These are phyloP conservation scores for Datisca glomerata DNA, from an alignment of 306 rosid species.

Conservation along the genomic window DNA sequence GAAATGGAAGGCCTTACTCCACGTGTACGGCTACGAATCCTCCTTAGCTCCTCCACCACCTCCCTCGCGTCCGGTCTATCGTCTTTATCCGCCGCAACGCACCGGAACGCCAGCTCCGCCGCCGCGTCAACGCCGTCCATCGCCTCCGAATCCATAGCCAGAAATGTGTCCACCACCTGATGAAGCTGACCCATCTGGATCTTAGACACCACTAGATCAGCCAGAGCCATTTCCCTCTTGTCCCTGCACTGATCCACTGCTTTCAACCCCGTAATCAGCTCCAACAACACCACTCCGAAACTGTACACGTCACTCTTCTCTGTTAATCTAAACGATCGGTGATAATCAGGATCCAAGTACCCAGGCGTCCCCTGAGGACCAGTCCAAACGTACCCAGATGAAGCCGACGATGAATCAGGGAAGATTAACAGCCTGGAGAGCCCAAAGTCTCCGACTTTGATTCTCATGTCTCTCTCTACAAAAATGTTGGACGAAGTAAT, in stretches of 20 bases:
- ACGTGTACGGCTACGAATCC: constrained; percentile 30
- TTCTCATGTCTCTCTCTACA: constrained; percentile 74
- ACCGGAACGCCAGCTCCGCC: constrained; percentile 87
- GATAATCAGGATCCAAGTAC: constrained; percentile 88
- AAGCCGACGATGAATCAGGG: constrained; percentile 36
- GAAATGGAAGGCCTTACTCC: constrained; percentile 18
- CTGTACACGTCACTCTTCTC: constrained; percentile 97
- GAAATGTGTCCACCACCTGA: constrained; percentile 61
- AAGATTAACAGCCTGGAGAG: constrained; percentile 57
- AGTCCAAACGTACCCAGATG: constrained; percentile 69
- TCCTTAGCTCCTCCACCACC: constrained; percentile 63
- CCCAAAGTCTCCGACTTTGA: constrained; percentile 94
- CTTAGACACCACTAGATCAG: constrained; percentile 73
- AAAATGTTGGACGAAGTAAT: constrained; percentile 79
- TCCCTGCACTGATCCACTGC: constrained; percentile 78
- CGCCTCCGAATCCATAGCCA: constrained; percentile 22
- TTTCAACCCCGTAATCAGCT: constrained; percentile 56
- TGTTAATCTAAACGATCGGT: constrained; percentile 77
- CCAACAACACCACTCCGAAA: constrained; percentile 77
- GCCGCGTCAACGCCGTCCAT: constrained; percentile 35
- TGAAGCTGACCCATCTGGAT: constrained; percentile 72
- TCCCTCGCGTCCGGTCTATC: constrained; percentile 84
- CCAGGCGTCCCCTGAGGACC: constrained; percentile 99
- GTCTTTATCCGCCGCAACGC: constrained; percentile 87
- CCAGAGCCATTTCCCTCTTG: constrained; percentile 66